Conservation (phyloP, 2,329 filamentous ascomycete species). For the Penicillium sp. region DNA sequence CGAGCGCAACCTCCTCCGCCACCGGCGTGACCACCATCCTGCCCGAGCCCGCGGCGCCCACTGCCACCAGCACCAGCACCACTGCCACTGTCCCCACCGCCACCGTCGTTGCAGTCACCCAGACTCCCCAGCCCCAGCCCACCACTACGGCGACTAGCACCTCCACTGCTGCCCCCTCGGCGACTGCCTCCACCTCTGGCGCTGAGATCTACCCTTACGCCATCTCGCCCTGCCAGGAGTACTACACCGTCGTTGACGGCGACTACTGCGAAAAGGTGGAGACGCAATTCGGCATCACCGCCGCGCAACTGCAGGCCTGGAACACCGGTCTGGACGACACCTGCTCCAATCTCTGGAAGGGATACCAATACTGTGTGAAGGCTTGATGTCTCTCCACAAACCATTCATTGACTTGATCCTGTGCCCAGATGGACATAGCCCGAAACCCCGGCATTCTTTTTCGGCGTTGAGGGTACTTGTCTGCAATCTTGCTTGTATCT, state of each 20-base stretch:
- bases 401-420: neutral
- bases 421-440: too few species aligned
- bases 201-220: slow-evolving; percentile 26
- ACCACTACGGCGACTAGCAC: slow-evolving; percentile 17
- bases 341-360: slow-evolving; percentile 36
- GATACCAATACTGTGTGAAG: slow-evolving; percentile 34
- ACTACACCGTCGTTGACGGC: slow-evolving; percentile 23
- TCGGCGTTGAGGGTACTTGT: neutral
- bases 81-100: neutral
- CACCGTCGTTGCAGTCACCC: neutral
- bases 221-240: slow-evolving; percentile 24
- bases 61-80: slow-evolving; percentile 1
- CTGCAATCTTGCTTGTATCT: neutral
- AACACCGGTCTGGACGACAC: slow-evolving; percentile 31
- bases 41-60: slow-evolving; percentile 2
- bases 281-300: slow-evolving; percentile 21
- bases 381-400: slow-evolving; percentile 8
- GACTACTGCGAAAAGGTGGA: slow-evolving; percentile 32
- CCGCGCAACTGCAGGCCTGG: slow-evolving; percentile 24
- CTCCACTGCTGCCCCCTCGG: slow-evolving; percentile 14
- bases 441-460: neutral
- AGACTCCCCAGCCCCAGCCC: slow-evolving; percentile 4
- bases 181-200: slow-evolving; percentile 4
- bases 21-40: slow-evolving; percentile 2
- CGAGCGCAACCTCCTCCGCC: slow-evolving; percentile 7